Percentiles rank a stretch among this genome's conserved stretches.
Evolutionary conservation across 352 stramenopile genomes (phyloP).

Genomic region (Pythium folliculosum): DNA sequence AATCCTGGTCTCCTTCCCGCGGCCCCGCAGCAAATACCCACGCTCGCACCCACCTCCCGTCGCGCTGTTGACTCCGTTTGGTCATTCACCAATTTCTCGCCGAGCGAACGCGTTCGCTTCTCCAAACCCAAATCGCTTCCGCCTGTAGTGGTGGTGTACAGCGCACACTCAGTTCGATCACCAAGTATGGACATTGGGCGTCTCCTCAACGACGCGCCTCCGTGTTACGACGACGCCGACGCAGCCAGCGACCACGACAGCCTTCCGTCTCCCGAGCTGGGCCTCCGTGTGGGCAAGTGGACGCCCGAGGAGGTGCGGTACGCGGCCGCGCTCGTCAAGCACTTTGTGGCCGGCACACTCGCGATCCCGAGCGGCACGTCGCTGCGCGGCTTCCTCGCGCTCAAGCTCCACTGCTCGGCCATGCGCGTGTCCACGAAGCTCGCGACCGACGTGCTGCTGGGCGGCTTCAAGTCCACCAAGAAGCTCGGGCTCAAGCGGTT

Average conservation of each 20-base stretch:
- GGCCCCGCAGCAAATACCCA: too few relatives aligned
- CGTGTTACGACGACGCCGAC: not conserved
- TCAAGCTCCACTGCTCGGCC: conserved; percentile 33
- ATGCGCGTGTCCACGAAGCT: conserved; percentile 40
- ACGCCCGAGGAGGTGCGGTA: conserved; percentile 32
- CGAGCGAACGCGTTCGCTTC: too few relatives aligned
- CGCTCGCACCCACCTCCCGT: too few relatives aligned
- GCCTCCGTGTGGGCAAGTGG: conserved; percentile 33
- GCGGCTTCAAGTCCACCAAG: conserved; percentile 23
- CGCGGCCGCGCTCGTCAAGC: conserved; percentile 25
- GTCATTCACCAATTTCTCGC: too few relatives aligned
- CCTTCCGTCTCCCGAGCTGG: too few relatives aligned
- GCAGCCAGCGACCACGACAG: not conserved
- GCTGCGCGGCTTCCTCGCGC: conserved; percentile 30
- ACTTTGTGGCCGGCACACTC: conserved; percentile 29
- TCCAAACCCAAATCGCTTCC: too few relatives aligned
- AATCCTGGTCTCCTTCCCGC: too few relatives aligned
- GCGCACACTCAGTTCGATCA: too few relatives aligned
- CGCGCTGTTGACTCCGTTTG: too few relatives aligned
- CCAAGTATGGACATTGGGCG: too few relatives aligned
- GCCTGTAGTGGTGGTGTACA: too few relatives aligned
- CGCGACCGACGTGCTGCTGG: conserved; percentile 11
- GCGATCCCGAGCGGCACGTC: conserved; percentile 26
- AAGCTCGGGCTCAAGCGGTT: conserved; percentile 34
- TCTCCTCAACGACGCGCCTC: too few relatives aligned